These are phyloP conservation scores for Oryza meridionalis DNA, from an alignment of 176 grass and related monocot genomes.

Conservation along the genomic window DNA sequence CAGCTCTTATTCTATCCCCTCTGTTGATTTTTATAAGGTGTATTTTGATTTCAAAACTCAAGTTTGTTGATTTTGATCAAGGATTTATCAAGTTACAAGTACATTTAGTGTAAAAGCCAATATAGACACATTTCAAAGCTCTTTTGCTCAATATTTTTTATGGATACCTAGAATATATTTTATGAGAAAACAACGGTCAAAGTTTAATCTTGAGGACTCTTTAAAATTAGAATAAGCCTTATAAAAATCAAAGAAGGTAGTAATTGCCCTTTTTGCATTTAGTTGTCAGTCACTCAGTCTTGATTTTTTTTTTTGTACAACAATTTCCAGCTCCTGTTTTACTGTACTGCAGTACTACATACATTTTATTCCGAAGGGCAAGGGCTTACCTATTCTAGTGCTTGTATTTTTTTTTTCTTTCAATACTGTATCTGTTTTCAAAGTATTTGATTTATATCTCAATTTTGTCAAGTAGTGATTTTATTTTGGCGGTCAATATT, in stretches of 20 bases:
- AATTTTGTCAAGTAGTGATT: background rate
- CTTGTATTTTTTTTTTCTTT: conserved; percentile 19
- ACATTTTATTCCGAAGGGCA: background rate
- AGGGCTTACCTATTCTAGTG: background rate
- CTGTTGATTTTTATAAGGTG: background rate
- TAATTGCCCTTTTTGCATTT: background rate
- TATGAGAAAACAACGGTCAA: background rate
- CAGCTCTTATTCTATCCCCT: background rate
- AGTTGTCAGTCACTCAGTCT: background rate
- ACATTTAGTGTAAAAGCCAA: background rate
- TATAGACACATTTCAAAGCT: background rate
- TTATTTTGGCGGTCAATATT: background rate
- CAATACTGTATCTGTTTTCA: background rate
- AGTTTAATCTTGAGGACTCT: background rate
- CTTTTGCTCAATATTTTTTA: background rate
- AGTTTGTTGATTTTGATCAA: background rate
- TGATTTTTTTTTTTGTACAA: background rate
- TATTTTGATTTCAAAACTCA: background rate
- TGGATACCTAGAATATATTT: background rate
- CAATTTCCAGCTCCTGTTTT: background rate
- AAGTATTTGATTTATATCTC: background rate
- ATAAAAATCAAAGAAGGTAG: background rate
- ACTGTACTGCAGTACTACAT: background rate
- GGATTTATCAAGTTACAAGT: background rate
- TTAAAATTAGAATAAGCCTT: background rate